These are phyloP conservation scores for Rhynchospora tenuis DNA, from an alignment of 176 grass and related monocot species.

Conservation along the genomic window DNA sequence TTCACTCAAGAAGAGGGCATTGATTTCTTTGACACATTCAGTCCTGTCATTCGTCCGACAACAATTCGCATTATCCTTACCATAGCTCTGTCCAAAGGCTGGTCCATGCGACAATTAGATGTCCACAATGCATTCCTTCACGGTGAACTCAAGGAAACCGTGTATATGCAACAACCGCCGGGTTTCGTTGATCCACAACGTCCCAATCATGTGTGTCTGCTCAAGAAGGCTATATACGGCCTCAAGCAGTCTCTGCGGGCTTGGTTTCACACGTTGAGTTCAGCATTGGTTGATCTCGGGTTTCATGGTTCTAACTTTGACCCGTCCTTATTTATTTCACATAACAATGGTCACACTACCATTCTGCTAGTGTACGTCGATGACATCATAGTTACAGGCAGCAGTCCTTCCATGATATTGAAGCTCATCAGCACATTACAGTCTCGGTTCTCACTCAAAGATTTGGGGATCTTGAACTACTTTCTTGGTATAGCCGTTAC, in stretches of 20 bases:
- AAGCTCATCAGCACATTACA: too few relatives aligned
- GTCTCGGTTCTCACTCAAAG: too few relatives aligned
- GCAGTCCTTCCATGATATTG: too few relatives aligned
- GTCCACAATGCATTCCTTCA: background rate
- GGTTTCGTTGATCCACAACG: background rate
- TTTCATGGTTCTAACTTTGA: background rate
- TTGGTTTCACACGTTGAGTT: background rate
- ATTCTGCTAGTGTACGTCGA: too few relatives aligned
- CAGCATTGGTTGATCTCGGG: background rate
- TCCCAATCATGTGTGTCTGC: background rate
- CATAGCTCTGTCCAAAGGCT: background rate
- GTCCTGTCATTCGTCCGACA: background rate
- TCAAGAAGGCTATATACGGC: background rate
- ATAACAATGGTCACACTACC: too few relatives aligned
- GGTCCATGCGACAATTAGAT: background rate
- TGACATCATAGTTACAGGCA: too few relatives aligned
- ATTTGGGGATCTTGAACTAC: too few relatives aligned
- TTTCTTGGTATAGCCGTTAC: too few relatives aligned
- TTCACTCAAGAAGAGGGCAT: background rate
- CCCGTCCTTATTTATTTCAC: background rate
- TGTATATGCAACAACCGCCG: background rate
- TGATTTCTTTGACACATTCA: background rate
- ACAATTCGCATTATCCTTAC: background rate
- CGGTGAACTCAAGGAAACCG: background rate
- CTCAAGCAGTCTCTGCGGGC: conserved; percentile 4